Evolutionary conservation across 257 asterid species (phyloP).

Genomic region (Scutellaria baicalensis): DNA sequence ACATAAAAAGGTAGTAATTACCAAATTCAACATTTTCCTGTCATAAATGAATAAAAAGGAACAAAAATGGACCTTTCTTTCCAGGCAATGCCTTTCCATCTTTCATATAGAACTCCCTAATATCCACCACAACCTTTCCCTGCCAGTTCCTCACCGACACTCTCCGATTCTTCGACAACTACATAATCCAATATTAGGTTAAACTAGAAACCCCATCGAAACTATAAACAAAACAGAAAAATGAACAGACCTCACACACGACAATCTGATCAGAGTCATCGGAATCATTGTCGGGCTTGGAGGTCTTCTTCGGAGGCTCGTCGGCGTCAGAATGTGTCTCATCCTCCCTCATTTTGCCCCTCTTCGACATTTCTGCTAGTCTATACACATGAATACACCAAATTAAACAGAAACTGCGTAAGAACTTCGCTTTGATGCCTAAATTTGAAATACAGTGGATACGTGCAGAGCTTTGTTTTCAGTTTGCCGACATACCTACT

Average conservation of each 20-base stretch:
- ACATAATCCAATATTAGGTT: not conserved
- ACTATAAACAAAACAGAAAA: not conserved
- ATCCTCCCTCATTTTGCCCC: slow-evolving; percentile 45
- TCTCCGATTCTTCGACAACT: slow-evolving; percentile 79
- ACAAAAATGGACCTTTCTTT: slow-evolving; percentile 48
- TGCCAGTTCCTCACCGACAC: slow-evolving; percentile 87
- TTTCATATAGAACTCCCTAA: slow-evolving; percentile 72
- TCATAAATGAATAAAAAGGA: not conserved
- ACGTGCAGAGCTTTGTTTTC: not conserved
- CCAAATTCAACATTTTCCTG: no score
- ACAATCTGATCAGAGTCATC: slow-evolving; percentile 47
- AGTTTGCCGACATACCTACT: not conserved
- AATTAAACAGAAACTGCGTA: not conserved
- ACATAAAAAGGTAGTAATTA: no score
- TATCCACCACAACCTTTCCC: slow-evolving; percentile 75
- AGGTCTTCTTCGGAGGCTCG: slow-evolving; percentile 49
- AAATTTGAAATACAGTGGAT: not conserved
- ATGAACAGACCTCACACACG: slow-evolving; percentile 44
- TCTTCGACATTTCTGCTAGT: slow-evolving; percentile 49
- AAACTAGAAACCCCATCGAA: not conserved
- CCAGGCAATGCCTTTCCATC: slow-evolving; percentile 91
- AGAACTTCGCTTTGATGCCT: not conserved
- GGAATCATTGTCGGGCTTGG: slow-evolving; percentile 32
- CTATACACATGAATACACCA: not conserved
- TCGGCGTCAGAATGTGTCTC: slow-evolving; percentile 54